Percentiles rank a stretch among this genome's conserved stretches.
Conservation (phyloP, 345 rosid genomes). For the Firmiana major region DNA sequence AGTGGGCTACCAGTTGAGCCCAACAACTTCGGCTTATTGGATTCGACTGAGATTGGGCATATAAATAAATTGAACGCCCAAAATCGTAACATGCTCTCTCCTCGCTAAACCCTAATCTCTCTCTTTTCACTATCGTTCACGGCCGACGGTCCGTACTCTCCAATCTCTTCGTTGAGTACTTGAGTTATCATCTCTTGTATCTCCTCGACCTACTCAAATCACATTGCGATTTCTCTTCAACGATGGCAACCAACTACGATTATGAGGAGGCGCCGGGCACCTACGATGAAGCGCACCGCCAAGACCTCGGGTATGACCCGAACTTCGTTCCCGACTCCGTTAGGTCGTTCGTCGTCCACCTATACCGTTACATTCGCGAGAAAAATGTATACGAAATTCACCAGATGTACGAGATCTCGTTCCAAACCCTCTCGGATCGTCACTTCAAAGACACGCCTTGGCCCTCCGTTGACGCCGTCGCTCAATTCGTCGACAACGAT, state of each 20-base stretch:
- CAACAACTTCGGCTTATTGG: neutral
- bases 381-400: conserved; percentile 98
- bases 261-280: conserved; percentile 42
- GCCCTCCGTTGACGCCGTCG: conserved; percentile 93
- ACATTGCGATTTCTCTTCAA: neutral
- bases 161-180: neutral
- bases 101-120: conserved; percentile 33
- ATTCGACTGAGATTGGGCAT: neutral
- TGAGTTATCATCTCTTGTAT: too few relatives aligned
- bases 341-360: conserved; percentile 82
- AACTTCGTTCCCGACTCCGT: conserved; percentile 92
- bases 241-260: conserved; percentile 61
- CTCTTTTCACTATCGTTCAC: neutral
- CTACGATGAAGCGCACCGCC: conserved; percentile 40
- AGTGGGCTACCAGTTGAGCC: neutral
- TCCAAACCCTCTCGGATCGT: conserved; percentile 83
- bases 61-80: neutral
- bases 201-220: neutral
- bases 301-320: conserved; percentile 69
- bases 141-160: neutral
- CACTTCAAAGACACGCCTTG: conserved; percentile 93
- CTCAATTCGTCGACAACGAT: conserved; percentile 82
- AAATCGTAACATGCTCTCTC: neutral
- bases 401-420: conserved; percentile 97
- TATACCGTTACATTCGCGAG: conserved; percentile 96